Evolutionary conservation across 345 rosid species (phyloP).

Genomic region (Pelargonium nanum): DNA sequence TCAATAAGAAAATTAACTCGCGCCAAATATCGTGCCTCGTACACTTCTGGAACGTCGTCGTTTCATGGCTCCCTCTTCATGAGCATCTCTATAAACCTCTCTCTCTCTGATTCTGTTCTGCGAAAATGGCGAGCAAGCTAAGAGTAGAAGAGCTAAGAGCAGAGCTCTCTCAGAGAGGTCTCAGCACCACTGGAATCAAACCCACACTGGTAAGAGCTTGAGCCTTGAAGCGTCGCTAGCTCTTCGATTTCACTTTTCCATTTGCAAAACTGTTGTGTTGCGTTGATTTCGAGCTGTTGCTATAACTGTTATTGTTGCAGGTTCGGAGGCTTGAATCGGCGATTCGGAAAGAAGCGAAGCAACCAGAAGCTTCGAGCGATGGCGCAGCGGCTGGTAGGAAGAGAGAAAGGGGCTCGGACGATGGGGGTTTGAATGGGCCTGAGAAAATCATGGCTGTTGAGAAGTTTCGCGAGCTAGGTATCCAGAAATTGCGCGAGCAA

Average conservation of each 20-base stretch:
- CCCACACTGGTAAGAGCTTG: slow-evolving; percentile 33
- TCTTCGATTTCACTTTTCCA: not conserved
- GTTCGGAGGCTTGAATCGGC: slow-evolving; percentile 55
- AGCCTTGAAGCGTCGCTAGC: not conserved
- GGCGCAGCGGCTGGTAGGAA: slow-evolving; percentile 14
- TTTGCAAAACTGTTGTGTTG: not conserved
- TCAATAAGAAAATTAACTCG: no score
- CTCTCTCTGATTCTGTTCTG: not conserved
- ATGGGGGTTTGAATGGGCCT: slow-evolving; percentile 13
- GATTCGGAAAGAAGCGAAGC: slow-evolving; percentile 26
- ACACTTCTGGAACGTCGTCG: not conserved
- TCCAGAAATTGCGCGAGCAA: slow-evolving; percentile 65
- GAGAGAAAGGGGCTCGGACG: slow-evolving; percentile 37
- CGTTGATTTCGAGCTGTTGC: slow-evolving; percentile 6
- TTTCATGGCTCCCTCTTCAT: not conserved
- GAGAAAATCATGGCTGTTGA: slow-evolving; percentile 37
- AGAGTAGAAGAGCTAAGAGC: slow-evolving; percentile 59
- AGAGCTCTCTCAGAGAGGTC: slow-evolving; percentile 60
- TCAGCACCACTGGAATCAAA: slow-evolving; percentile 50
- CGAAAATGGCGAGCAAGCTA: slow-evolving; percentile 44
- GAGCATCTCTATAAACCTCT: not conserved
- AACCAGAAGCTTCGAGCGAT: slow-evolving; percentile 9
- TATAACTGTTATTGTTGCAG: slow-evolving; percentile 19
- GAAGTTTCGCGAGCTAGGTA: slow-evolving; percentile 41
- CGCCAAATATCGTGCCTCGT: not conserved